phyloP scores from a whole-genome alignment of 371 early-diverging fungal species.

The Blakeslea trispora region DNA sequence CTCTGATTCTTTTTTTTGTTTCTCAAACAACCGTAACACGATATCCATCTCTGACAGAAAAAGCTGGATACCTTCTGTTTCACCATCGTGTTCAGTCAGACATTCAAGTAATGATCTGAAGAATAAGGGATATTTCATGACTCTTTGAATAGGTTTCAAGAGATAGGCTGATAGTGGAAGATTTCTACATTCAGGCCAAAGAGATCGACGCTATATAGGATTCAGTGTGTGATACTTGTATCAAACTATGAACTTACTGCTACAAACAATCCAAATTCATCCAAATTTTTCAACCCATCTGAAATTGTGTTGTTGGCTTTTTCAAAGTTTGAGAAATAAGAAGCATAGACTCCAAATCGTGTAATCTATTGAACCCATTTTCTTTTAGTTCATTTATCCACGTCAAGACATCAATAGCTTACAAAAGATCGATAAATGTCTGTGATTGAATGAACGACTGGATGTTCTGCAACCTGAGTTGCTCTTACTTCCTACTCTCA shows the following conservation, averaged over 20 bases:
- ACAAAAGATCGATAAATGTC: constrained; percentile 34
- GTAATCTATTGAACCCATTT: constrained; percentile 10
- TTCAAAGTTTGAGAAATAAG: constrained; percentile 44
- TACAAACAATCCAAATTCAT: constrained; percentile 35
- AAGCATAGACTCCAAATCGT: constrained; percentile 17
- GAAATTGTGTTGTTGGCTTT: constrained; percentile 32
- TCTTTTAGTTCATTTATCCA: background rate
- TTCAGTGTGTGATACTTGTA: background rate
- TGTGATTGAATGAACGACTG: constrained; percentile 28
- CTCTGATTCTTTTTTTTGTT: constrained; percentile 34
- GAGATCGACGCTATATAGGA: constrained; percentile 28
- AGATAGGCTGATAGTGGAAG: constrained; percentile 41
- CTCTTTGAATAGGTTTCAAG: constrained; percentile 43
- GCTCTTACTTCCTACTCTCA: constrained; percentile 24
- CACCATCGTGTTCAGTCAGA: constrained; percentile 6
- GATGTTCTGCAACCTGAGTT: constrained; percentile 27
- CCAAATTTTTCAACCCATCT: constrained; percentile 21
- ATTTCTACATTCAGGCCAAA: constrained; percentile 36
- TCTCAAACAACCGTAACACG: constrained; percentile 30
- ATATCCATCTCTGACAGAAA: constrained; percentile 32
- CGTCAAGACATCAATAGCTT: background rate
- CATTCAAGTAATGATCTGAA: constrained; percentile 31
- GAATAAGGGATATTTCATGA: constrained; percentile 49
- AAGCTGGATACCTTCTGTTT: constrained; percentile 8
- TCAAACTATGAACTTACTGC: constrained; percentile 16